Conservation (phyloP, 306 rosid genomes). For the Morella rubra region DNA sequence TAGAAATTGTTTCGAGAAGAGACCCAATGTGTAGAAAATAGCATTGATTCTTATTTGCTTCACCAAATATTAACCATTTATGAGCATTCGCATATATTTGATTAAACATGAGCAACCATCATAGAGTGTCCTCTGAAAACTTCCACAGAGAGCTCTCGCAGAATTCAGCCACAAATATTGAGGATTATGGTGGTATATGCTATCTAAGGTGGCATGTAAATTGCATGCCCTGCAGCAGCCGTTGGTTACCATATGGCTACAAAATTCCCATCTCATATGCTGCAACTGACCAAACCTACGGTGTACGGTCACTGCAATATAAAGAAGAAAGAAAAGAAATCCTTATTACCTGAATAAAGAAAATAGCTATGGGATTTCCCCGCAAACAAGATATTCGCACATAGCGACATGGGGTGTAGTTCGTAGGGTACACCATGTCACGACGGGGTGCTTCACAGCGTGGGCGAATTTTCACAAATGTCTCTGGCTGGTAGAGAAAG, state of each 20-base stretch:
- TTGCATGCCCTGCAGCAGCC: constrained; percentile 1
- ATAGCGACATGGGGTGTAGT: constrained; percentile 89
- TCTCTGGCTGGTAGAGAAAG: constrained; percentile 72
- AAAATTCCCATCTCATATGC: not conserved
- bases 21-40: not conserved
- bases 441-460: constrained; percentile 97
- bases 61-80: not conserved
- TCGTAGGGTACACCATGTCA: constrained; percentile 79
- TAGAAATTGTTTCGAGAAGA: not conserved
- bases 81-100: not conserved
- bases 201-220: not conserved
- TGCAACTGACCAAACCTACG: not conserved
- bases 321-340: constrained; percentile 17
- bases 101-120: not conserved
- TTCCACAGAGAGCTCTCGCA: not conserved
- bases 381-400: constrained; percentile 91
- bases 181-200: not conserved
- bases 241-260: not conserved
- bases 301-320: constrained; percentile 10
- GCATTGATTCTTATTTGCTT: not conserved
- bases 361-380: constrained; percentile 93
- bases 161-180: not conserved
- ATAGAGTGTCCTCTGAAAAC: not conserved
- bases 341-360: constrained; percentile 77
- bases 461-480: constrained; percentile 85